Percentiles rank a stretch among this genome's conserved stretches.
Evolutionary conservation across 2,329 filamentous ascomycete genomes (phyloP).

Genomic region (Ophioceras dolichostomum): DNA sequence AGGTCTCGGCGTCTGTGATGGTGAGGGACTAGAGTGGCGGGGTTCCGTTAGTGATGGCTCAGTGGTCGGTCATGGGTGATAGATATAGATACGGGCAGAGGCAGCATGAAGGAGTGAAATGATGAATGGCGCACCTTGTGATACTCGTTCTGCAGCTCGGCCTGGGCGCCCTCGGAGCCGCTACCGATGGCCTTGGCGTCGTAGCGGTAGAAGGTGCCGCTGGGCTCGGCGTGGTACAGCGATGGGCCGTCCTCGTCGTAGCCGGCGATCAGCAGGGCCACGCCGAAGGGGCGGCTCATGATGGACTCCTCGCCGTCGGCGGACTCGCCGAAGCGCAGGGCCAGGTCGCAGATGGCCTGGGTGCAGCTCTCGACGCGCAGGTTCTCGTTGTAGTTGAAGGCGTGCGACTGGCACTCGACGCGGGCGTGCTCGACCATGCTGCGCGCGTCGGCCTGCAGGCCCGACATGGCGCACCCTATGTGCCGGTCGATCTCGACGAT

Average conservation of each 20-base stretch:
- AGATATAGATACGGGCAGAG: too few species aligned
- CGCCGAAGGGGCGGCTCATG: slow-evolving; percentile 95
- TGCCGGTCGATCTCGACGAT: slow-evolving; percentile 99
- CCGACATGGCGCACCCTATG: slow-evolving; percentile 98
- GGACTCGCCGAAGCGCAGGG: slow-evolving; percentile 90
- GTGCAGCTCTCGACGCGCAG: slow-evolving; percentile 95
- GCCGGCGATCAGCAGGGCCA: slow-evolving; percentile 89
- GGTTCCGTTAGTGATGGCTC: too few species aligned
- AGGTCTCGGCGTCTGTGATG: slow-evolving; percentile 80
- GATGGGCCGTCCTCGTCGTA: slow-evolving; percentile 96
- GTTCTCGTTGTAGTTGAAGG: slow-evolving; percentile 95
- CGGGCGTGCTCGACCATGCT: slow-evolving; percentile 98
- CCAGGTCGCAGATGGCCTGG: slow-evolving; percentile 95
- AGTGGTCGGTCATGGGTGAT: too few species aligned
- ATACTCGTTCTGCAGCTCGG: slow-evolving; percentile 96
- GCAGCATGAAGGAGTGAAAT: too few species aligned
- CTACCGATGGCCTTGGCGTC: slow-evolving; percentile 98
- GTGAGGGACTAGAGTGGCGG: slow-evolving; percentile 87
- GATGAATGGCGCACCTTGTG: slow-evolving; percentile 67
- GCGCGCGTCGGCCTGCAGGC: slow-evolving; percentile 91
- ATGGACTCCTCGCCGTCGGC: slow-evolving; percentile 97
- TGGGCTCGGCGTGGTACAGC: slow-evolving; percentile 95
- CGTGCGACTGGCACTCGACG: slow-evolving; percentile 92
- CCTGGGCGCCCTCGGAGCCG: slow-evolving; percentile 92
- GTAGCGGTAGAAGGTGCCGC: slow-evolving; percentile 97